Percentiles rank a stretch among this genome's conserved stretches.
These are phyloP conservation scores for Annulohypoxylon maeteangense DNA, from an alignment of 495 filamentous ascomycete genomes.

Conservation along the genomic window DNA sequence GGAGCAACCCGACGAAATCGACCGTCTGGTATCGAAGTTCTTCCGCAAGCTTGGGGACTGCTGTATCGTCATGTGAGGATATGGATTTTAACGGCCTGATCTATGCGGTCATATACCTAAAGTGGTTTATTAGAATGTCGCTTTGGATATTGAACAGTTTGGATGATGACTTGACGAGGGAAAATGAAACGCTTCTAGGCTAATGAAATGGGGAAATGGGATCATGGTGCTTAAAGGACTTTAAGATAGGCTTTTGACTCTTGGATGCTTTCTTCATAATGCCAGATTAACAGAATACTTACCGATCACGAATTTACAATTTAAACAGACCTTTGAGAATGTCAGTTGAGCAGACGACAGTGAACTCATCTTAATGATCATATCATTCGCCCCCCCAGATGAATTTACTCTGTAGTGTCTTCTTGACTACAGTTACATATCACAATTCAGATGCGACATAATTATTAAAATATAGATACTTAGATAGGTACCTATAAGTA, in stretches of 20 bases:
- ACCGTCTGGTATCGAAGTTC: constrained; percentile 70
- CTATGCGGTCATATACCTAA: neutral
- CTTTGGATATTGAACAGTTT: neutral
- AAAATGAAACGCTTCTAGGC: constrained; percentile 12
- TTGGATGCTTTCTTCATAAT: neutral
- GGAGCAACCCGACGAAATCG: constrained; percentile 69
- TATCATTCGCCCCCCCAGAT: neutral
- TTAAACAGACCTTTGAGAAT: neutral
- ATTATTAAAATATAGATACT: too few species aligned
- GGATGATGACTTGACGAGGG: neutral
- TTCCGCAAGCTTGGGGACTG: constrained; percentile 73
- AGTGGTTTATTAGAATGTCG: neutral
- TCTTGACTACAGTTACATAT: neutral
- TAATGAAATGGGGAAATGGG: neutral
- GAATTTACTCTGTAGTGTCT: neutral
- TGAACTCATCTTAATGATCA: neutral
- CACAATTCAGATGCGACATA: neutral
- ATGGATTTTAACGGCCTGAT: neutral
- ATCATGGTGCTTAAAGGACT: neutral
- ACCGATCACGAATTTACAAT: neutral
- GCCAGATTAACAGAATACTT: neutral
- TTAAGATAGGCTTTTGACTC: neutral
- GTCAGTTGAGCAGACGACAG: neutral
- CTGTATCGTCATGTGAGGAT: constrained; percentile 79
- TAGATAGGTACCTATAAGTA: neutral